Conservation (phyloP, 2,329 filamentous ascomycete genomes). For the Arthrobotrys sphaeroides region DNA sequence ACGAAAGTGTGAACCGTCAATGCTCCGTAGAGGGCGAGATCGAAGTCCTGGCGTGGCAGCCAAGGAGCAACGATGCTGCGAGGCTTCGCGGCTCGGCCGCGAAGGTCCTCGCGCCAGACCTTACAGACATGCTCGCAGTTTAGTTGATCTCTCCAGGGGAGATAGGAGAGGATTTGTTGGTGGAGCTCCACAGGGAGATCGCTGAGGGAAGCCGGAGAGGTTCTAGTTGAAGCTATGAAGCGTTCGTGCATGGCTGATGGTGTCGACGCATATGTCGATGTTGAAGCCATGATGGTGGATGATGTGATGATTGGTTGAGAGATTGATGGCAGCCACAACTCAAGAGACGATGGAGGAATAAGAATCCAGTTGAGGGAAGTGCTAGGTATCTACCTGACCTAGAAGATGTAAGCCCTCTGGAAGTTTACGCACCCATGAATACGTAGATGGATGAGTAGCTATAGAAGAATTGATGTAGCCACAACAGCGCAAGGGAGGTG, state of each 20-base stretch:
- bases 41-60: constrained; percentile 32
- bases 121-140: constrained; percentile 48
- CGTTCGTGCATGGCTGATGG: not conserved
- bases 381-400: no score
- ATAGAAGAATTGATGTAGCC: no score
- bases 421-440: no score
- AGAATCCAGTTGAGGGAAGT: no score
- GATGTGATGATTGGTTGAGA: not conserved
- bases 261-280: not conserved
- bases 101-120: constrained; percentile 37
- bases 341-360: no score
- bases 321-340: no score
- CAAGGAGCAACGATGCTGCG: constrained; percentile 33
- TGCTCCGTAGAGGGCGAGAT: constrained; percentile 26
- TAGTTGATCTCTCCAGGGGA: constrained; percentile 39
- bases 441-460: no score
- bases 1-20: constrained; percentile 34
- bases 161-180: constrained; percentile 43
- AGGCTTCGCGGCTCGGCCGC: not conserved
- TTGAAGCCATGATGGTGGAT: no score
- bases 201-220: not conserved
- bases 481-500: no score
- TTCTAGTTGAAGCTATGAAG: not conserved
- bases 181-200: constrained; percentile 44
- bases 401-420: no score